phyloP scores from a whole-genome alignment of 495 filamentous ascomycete genomes.

The Aspergillus biplanus region DNA sequence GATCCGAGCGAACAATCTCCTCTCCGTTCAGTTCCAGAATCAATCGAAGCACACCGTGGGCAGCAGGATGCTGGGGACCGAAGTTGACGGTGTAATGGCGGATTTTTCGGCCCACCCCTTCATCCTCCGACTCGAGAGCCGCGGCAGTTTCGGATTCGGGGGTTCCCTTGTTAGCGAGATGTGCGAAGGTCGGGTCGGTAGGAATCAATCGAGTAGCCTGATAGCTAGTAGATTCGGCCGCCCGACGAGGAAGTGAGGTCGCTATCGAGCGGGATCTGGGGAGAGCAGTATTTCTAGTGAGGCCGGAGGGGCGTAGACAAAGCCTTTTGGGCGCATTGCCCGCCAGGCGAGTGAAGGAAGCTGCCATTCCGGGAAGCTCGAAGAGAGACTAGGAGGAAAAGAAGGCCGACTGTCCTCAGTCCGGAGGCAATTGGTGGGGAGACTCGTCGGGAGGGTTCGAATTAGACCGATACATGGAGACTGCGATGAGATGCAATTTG shows the following conservation, averaged over 20 bases:
- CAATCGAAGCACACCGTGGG: constrained; percentile 95
- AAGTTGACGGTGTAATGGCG: constrained; percentile 99
- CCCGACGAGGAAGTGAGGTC: constrained; percentile 64
- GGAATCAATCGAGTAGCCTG: constrained; percentile 63
- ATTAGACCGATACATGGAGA: constrained; percentile 39
- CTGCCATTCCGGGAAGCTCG: constrained; percentile 61
- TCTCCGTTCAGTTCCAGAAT: constrained; percentile 98
- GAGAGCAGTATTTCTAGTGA: constrained; percentile 41
- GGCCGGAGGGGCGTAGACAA: constrained; percentile 55
- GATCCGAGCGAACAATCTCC: constrained; percentile 94
- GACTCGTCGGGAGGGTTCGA: constrained; percentile 38
- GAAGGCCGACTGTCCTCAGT: constrained; percentile 42
- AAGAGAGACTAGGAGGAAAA: constrained; percentile 28
- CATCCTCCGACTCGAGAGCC: constrained; percentile 53
- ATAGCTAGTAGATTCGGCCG: constrained; percentile 59
- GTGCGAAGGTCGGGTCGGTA: constrained; percentile 60
- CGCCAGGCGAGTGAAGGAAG: constrained; percentile 65
- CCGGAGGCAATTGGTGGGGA: constrained; percentile 49
- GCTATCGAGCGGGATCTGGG: constrained; percentile 66
- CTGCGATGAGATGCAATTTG: constrained; percentile 46
- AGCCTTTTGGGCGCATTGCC: constrained; percentile 67
- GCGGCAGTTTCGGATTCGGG: constrained; percentile 43
- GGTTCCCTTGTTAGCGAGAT: constrained; percentile 52
- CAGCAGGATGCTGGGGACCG: constrained; percentile 97
- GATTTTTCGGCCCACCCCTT: constrained; percentile 78